A percentile compares a stretch with the other conserved stretches of the same genome.
Conservation (phyloP, 2,329 filamentous ascomycete species). For the Ophiostoma montium region DNA sequence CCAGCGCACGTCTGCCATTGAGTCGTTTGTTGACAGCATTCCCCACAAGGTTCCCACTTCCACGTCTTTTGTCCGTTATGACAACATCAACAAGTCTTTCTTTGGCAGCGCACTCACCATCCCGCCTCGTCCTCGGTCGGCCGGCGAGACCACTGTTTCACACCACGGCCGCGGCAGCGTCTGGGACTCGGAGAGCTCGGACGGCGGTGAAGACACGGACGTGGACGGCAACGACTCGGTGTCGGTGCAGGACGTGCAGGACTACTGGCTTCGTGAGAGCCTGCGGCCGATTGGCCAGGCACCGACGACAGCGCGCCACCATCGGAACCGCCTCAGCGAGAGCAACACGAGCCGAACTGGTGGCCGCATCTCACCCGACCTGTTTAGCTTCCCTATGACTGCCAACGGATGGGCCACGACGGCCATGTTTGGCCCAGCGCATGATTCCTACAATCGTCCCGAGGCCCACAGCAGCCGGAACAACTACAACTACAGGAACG, state of each 20-base stretch:
- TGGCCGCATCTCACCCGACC: conserved; percentile 31
- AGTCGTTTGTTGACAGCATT: conserved; percentile 4
- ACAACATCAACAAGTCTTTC: conserved; percentile 9
- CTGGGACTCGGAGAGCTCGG: conserved; percentile 28
- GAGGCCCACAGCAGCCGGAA: not conserved
- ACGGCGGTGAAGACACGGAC: conserved; percentile 18
- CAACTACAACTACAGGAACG: conserved; percentile 4
- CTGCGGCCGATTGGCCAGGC: conserved; percentile 25
- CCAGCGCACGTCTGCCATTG: conserved; percentile 3
- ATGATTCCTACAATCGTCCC: conserved; percentile 19
- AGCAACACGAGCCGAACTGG: not conserved
- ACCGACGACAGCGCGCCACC: conserved; percentile 1
- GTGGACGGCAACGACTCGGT: conserved; percentile 31
- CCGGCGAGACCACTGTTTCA: conserved; percentile 31
- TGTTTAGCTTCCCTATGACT: conserved; percentile 37
- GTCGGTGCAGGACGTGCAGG: conserved; percentile 36
- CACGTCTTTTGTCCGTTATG: conserved; percentile 18
- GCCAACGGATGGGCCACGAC: conserved; percentile 30
- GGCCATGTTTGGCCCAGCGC: conserved; percentile 30
- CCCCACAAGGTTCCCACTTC: conserved; percentile 16
- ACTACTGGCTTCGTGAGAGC: conserved; percentile 45
- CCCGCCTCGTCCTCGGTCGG: conserved; percentile 31
- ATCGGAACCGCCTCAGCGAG: not conserved
- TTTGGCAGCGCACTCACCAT: conserved; percentile 19
- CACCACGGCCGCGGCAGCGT: conserved; percentile 19